phyloP scores from a whole-genome alignment of 148 eudicot genomes.

The Rheum nobile region DNA sequence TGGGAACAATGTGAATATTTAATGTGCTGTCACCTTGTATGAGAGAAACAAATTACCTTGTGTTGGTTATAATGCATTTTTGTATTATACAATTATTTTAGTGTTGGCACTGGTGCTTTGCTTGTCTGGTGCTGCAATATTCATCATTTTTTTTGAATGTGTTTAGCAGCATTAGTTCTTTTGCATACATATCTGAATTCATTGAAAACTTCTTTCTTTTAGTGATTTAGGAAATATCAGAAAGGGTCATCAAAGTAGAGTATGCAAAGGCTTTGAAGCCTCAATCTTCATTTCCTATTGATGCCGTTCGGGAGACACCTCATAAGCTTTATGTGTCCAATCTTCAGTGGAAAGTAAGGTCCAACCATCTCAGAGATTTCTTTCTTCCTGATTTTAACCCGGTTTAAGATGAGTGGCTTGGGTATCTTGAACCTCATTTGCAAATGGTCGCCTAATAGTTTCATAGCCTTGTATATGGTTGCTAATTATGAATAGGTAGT shows the following conservation, averaged over 20 bases:
- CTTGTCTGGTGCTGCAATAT: background rate
- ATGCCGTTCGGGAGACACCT: slow-evolving; percentile 37
- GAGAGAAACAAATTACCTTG: background rate
- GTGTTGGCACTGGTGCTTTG: background rate
- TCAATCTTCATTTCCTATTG: slow-evolving; percentile 26
- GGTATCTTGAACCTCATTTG: slow-evolving; percentile 93
- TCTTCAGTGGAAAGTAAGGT: slow-evolving; percentile 85
- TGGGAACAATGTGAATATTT: background rate
- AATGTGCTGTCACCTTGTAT: background rate
- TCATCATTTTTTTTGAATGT: background rate
- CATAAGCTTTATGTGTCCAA: slow-evolving; percentile 86
- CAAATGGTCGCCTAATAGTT: too few species aligned
- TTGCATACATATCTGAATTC: background rate
- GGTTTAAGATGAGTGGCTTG: slow-evolving; percentile 51
- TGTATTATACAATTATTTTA: too few species aligned
- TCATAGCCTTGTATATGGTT: too few species aligned
- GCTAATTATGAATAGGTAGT: too few species aligned
- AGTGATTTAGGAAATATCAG: slow-evolving; percentile 50
- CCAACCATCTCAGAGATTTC: slow-evolving; percentile 60
- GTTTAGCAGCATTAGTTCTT: too few species aligned
- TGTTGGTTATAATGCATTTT: too few species aligned
- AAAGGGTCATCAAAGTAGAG: slow-evolving; percentile 58
- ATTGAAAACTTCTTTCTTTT: background rate
- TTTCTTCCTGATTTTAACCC: slow-evolving; percentile 46
- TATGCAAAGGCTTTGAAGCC: slow-evolving; percentile 61